phyloP scores from a whole-genome alignment of 2,329 filamentous ascomycete species.

The Cercospora berteroae region DNA sequence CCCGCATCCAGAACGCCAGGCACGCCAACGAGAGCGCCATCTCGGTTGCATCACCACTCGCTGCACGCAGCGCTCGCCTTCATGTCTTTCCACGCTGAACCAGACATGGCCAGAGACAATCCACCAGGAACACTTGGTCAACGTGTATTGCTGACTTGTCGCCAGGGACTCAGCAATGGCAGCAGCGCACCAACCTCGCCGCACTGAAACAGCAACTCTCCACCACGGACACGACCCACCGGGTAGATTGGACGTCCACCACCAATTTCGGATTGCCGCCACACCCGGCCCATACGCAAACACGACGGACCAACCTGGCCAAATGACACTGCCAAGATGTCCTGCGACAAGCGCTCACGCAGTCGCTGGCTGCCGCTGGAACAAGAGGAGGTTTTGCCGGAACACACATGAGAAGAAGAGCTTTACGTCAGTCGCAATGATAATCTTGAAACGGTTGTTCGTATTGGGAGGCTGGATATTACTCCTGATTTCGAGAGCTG shows the following conservation, averaged over 20 bases:
- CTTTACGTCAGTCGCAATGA: neutral
- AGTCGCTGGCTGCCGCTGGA: neutral
- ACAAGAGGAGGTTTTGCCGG: neutral
- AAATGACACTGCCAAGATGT: neutral
- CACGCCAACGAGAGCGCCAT: neutral
- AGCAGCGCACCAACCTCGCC: neutral
- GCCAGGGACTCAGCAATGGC: neutral
- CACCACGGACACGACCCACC: neutral
- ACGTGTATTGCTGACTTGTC: neutral
- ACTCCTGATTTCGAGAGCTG: neutral
- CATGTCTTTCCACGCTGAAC: no score
- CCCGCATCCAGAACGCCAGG: neutral
- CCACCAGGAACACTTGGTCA: neutral
- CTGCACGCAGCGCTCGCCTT: no score
- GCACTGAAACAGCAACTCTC: neutral
- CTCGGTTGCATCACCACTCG: no score
- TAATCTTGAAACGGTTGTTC: neutral
- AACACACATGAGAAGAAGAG: neutral
- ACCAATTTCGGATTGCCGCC: neutral
- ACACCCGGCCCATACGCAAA: neutral
- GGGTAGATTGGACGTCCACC: neutral
- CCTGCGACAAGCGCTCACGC: neutral
- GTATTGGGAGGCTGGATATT: neutral
- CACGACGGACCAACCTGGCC: neutral
- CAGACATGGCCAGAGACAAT: neutral